Base-by-base conservation (phyloP, 805 yeast genomes). In the Candida koratica region DNA sequence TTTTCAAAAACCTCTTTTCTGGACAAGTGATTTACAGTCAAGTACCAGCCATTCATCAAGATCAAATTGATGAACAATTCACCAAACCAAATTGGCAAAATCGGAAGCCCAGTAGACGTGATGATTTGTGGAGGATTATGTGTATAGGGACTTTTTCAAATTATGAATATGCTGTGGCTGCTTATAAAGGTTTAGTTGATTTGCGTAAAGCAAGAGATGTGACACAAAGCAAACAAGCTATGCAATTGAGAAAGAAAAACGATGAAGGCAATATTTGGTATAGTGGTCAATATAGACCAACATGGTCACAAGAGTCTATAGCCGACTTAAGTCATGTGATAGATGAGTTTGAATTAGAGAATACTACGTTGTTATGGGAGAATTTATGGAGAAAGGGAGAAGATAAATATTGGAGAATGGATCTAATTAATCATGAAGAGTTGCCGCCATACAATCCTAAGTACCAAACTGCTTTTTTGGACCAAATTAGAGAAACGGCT, bases 1-100 rank as follows among this genome's bases (percentile, higher is more conserved):
- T 87, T 28, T 90, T 84, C 68, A 77, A 93, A 55, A 88, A 89
- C 66, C 60, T 86, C 32, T 93, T 86, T 62, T 72, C 83, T 26
- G 97, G 96, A 4, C 96, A 89, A 66, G 94, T 88, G 13, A 60
- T 86, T 8, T 89, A 87, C 58, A 80, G 96, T 5, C 96, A 89
- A 61, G 74, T 84, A 9, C 93, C 96, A 25, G 80, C 64, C 36
- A 73, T 43, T 62, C 75, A 73, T 44, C 71, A 62, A 47, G 61
- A 69, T 27, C 83, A 83, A 56, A 78, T 85, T 43, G 75, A 79
- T 41, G 69, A 64, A 43, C 93, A 82, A 64, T 86, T 84, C 57
- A 73, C 71, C 44, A 71, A 85, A 53, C 94, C 96, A 29, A 85
- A 87, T 67, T 85, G 95, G 94, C 83, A 85, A 55, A 87, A 89